Evolutionary conservation across 2,329 filamentous ascomycete species (phyloP).

Genomic region (Thermoascus crustaceus): DNA sequence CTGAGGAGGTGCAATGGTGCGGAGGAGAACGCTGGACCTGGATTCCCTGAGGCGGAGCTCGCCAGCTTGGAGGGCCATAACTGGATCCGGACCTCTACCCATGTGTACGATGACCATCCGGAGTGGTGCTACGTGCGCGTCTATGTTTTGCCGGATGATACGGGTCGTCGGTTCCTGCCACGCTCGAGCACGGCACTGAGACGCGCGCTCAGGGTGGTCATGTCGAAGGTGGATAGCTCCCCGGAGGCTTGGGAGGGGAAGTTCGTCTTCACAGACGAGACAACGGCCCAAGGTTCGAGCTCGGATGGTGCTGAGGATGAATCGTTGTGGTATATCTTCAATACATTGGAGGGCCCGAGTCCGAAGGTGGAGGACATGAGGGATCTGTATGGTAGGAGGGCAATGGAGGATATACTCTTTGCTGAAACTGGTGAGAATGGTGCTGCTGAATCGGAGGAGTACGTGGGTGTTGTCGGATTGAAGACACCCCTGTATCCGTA

Average conservation of each 20-base stretch:
- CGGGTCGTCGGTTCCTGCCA: slow-evolving; percentile 25
- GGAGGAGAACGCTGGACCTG: background rate
- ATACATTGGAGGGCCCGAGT: slow-evolving; percentile 37
- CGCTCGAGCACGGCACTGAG: slow-evolving; percentile 26
- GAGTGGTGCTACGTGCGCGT: slow-evolving; percentile 22
- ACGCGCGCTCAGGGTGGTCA: slow-evolving; percentile 30
- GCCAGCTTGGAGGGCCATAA: slow-evolving; percentile 20
- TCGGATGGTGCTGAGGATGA: slow-evolving; percentile 28
- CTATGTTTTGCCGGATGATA: slow-evolving; percentile 35
- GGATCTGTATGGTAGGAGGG: slow-evolving; percentile 23
- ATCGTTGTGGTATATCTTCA: slow-evolving; percentile 44
- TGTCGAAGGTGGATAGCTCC: slow-evolving; percentile 34
- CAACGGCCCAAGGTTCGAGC: no score
- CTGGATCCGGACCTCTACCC: slow-evolving; percentile 27
- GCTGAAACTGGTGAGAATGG: slow-evolving; percentile 8
- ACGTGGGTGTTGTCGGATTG: slow-evolving; percentile 26
- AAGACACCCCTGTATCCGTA: slow-evolving; percentile 64
- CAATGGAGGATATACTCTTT: slow-evolving; percentile 32
- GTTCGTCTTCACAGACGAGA: slow-evolving; percentile 6
- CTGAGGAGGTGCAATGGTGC: slow-evolving; percentile 12
- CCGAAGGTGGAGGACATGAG: slow-evolving; percentile 23
- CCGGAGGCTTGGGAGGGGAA: slow-evolving; percentile 31
- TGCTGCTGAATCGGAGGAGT: slow-evolving; percentile 8
- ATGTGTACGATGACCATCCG: slow-evolving; percentile 10
- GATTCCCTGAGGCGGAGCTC: slow-evolving; percentile 17